Percentiles rank a stretch among this genome's conserved stretches.
These are phyloP conservation scores for Aspergillus fumigatiaffinis DNA, from an alignment of 2,329 filamentous ascomycete species.

Conservation along the genomic window DNA sequence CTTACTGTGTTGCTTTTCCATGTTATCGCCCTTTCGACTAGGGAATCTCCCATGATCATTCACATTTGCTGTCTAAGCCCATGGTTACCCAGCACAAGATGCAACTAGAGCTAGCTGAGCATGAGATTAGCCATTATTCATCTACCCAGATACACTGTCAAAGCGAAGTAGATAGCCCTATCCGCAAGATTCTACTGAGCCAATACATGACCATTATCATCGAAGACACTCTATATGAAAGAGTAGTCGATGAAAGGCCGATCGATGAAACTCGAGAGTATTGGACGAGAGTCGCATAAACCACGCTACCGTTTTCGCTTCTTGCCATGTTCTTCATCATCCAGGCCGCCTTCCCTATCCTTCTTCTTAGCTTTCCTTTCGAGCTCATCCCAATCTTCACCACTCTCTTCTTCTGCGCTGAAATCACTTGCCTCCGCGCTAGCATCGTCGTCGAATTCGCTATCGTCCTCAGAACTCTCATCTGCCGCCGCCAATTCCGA, in stretches of 20 bases:
- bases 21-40: neutral
- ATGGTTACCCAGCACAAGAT: no score
- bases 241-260: neutral
- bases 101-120: neutral
- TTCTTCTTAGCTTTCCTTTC: slow-evolving; percentile 76
- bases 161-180: neutral
- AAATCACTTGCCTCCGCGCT: slow-evolving; percentile 68
- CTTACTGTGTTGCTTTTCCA: neutral
- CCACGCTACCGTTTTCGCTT: slow-evolving; percentile 66
- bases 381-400: slow-evolving; percentile 91
- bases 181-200: neutral
- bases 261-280: neutral
- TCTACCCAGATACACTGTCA: neutral
- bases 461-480: slow-evolving; percentile 81
- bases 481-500: slow-evolving; percentile 70
- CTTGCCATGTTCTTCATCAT: slow-evolving; percentile 59
- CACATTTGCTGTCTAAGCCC: no score
- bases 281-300: neutral
- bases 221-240: neutral
- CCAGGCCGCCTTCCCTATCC: slow-evolving; percentile 52
- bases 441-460: slow-evolving; percentile 90
- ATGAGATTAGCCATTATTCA: neutral
- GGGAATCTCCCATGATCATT: neutral
- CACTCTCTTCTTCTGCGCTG: slow-evolving; percentile 64
- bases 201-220: neutral